phyloP scores from a whole-genome alignment of 164 flowering plant genomes.

The Dillenia turbinata region DNA sequence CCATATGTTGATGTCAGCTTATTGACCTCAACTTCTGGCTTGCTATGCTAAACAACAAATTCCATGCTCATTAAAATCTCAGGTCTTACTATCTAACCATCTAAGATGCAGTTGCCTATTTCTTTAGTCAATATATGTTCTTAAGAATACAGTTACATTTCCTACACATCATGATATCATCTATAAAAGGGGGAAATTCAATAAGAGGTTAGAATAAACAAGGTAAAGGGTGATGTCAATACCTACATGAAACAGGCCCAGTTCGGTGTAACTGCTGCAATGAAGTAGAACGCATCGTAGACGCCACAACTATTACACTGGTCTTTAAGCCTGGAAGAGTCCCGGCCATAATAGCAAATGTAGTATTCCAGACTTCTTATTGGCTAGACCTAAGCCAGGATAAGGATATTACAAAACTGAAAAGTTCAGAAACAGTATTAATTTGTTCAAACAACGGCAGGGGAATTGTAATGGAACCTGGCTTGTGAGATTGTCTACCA shows the following conservation, averaged over 20 bases:
- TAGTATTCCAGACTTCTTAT: constrained; percentile 44
- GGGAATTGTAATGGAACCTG: constrained; percentile 28
- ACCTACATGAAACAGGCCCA: constrained; percentile 32
- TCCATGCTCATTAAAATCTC: too few relatives aligned
- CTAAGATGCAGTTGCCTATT: too few relatives aligned
- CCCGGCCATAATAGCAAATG: constrained; percentile 49
- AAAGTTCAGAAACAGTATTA: neutral
- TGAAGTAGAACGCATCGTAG: constrained; percentile 42
- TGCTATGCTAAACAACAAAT: too few relatives aligned
- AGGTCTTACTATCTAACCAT: too few relatives aligned
- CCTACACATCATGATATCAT: too few relatives aligned
- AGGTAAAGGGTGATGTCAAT: neutral
- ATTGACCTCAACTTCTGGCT: too few relatives aligned
- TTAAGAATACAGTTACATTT: too few relatives aligned
- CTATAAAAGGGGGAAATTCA: neutral
- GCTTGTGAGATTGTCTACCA: constrained; percentile 57
- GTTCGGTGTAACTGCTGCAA: constrained; percentile 13
- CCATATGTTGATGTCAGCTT: too few relatives aligned
- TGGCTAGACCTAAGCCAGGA: constrained; percentile 38
- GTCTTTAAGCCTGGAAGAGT: constrained; percentile 17
- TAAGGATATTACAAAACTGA: neutral
- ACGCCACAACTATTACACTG: constrained; percentile 22
- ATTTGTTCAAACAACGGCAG: neutral
- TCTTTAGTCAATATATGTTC: too few relatives aligned
- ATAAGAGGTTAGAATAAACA: too few relatives aligned